phyloP scores from a whole-genome alignment of 306 rosid genomes.

The Canavalia ensiformis region DNA sequence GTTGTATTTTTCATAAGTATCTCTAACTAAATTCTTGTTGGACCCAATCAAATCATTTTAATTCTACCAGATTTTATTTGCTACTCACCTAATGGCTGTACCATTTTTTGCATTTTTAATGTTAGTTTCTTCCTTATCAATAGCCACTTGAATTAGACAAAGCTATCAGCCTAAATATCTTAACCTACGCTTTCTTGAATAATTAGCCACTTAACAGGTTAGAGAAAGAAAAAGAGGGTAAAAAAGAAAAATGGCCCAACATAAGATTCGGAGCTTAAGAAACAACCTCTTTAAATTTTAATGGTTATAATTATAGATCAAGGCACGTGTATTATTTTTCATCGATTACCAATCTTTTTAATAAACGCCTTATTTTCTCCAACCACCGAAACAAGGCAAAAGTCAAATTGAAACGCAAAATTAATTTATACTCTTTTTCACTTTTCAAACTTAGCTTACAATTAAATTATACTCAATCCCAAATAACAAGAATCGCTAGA shows the following conservation, averaged over 20 bases:
- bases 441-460: conserved; percentile 16
- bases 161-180: neutral
- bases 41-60: conserved; percentile 57
- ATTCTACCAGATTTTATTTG: conserved; percentile 24
- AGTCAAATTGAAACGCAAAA: conserved; percentile 45
- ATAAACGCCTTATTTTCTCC: conserved; percentile 41
- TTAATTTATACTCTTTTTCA: conserved; percentile 29
- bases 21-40: conserved; percentile 68
- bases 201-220: neutral
- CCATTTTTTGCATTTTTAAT: conserved; percentile 20
- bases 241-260: neutral
- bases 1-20: conserved; percentile 48
- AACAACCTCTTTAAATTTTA: neutral
- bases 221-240: neutral
- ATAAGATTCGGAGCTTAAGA: neutral
- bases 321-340: conserved; percentile 33
- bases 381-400: conserved; percentile 45
- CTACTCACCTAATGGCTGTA: conserved; percentile 31
- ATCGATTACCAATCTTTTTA: conserved; percentile 25
- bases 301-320: conserved; percentile 3
- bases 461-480: conserved; percentile 12
- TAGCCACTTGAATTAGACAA: conserved; percentile 39
- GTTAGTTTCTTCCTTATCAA: conserved; percentile 34
- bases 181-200: neutral
- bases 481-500: conserved; percentile 35